These are phyloP conservation scores for Dictyostelium citrinum DNA, from an alignment of 78 protist genomes.

Conservation along the genomic window DNA sequence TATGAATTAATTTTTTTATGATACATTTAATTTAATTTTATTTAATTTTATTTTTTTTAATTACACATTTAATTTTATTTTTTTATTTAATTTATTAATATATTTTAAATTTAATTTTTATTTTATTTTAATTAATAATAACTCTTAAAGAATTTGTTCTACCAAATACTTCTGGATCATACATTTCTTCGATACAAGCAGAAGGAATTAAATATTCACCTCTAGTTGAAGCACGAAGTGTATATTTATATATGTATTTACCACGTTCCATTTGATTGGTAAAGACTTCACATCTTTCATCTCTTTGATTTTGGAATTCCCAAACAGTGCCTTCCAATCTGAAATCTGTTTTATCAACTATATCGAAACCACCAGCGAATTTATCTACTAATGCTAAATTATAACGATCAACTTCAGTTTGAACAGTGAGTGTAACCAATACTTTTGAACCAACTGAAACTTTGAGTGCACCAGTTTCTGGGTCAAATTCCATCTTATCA, in stretches of 20 bases:
- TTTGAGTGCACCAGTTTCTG: not conserved
- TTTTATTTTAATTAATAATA: slow-evolving; percentile 12
- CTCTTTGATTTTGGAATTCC: slow-evolving; percentile 45
- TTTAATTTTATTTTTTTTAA: no score
- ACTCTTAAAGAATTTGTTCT: slow-evolving; percentile 46
- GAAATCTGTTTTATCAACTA: slow-evolving; percentile 22
- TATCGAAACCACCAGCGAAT: slow-evolving; percentile 56
- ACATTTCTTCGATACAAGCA: slow-evolving; percentile 47
- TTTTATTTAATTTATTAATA: no score
- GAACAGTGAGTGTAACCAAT: not conserved
- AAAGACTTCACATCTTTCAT: slow-evolving; percentile 58
- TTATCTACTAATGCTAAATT: slow-evolving; percentile 34
- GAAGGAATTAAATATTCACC: slow-evolving; percentile 64
- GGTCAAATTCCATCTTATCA: not conserved
- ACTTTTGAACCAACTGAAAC: slow-evolving; percentile 23
- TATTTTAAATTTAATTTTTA: not conserved
- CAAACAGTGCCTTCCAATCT: slow-evolving; percentile 22
- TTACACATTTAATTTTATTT: not conserved
- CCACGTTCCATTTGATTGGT: slow-evolving; percentile 35
- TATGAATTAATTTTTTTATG: no score
- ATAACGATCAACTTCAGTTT: slow-evolving; percentile 15
- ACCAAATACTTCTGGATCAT: slow-evolving; percentile 48
- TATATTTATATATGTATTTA: slow-evolving; percentile 30
- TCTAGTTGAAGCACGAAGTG: slow-evolving; percentile 40
- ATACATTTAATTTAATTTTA: no score